phyloP scores from a whole-genome alignment of 2,329 filamentous ascomycete genomes.

The Penicillium brevicompactum region DNA sequence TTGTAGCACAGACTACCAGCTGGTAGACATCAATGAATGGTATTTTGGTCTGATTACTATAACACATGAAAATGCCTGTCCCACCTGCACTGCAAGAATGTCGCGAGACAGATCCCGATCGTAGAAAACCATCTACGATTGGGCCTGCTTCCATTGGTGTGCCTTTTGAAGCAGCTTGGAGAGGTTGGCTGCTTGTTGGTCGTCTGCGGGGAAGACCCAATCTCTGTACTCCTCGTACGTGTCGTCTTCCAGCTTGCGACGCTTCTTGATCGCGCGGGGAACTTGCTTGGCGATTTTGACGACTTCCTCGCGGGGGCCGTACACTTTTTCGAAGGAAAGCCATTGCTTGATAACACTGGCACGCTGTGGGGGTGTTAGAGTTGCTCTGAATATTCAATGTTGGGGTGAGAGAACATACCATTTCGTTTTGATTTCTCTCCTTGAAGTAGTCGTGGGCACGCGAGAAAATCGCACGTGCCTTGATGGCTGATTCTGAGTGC shows the following conservation, averaged over 20 bases:
- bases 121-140: constrained; percentile 30
- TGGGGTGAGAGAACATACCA: constrained; percentile 50
- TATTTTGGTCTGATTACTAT: constrained; percentile 3
- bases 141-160: constrained; percentile 78
- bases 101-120: not conserved
- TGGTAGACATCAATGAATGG: not conserved
- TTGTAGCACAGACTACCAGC: not conserved
- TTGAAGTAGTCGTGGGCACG: constrained; percentile 85
- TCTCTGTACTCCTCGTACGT: constrained; percentile 96
- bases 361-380: constrained; percentile 54
- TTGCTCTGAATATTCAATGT: not conserved
- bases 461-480: constrained; percentile 81
- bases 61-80: not conserved
- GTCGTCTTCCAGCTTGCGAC: constrained; percentile 87
- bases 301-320: constrained; percentile 74
- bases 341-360: constrained; percentile 88
- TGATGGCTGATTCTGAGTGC: constrained; percentile 73
- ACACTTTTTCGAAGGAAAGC: constrained; percentile 86
- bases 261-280: constrained; percentile 90
- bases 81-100: not conserved
- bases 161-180: constrained; percentile 83
- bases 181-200: constrained; percentile 80
- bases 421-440: constrained; percentile 86
- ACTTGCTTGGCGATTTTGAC: constrained; percentile 88
- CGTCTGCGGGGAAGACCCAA: constrained; percentile 95